phyloP scores from a whole-genome alignment of 805 yeast species.

The Metschnikowia gelsemii region DNA sequence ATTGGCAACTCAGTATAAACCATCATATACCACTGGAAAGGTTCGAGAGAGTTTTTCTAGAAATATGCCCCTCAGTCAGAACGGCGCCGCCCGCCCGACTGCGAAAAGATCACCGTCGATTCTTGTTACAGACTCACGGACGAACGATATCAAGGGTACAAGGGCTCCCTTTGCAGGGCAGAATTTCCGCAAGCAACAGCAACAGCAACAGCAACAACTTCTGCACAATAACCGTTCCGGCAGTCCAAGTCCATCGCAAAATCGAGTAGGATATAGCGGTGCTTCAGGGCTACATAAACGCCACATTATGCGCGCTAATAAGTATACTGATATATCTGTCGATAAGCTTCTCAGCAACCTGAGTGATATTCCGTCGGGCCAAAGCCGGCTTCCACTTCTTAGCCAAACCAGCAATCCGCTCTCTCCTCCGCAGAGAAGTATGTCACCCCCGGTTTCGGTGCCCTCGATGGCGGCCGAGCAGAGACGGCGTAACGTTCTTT shows the following conservation, averaged over 20 bases:
- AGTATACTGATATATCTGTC: constrained; percentile 76
- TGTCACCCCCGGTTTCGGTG: constrained; percentile 23
- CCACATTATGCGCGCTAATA: constrained; percentile 25
- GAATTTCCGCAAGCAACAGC: constrained; percentile 40
- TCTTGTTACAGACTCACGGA: constrained; percentile 84
- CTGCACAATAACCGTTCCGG: constrained; percentile 25
- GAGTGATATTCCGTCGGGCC: constrained; percentile 87
- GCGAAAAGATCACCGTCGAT: constrained; percentile 92
- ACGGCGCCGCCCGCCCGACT: constrained; percentile 44
- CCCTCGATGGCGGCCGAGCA: constrained; percentile 14
- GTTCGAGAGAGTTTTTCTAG: no score
- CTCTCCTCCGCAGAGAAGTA: constrained; percentile 19
- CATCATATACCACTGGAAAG: no score
- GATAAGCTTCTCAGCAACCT: constrained; percentile 74
- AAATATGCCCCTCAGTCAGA: constrained; percentile 17
- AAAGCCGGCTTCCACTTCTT: constrained; percentile 44
- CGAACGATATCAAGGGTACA: constrained; percentile 47
- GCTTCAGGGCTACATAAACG: constrained; percentile 17
- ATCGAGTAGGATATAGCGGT: constrained; percentile 19
- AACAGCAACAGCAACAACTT: constrained; percentile 30
- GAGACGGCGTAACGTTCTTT: constrained; percentile 38
- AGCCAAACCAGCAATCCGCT: constrained; percentile 13
- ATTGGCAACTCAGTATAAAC: no score
- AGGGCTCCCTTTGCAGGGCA: constrained; percentile 82
- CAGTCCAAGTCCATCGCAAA: constrained; percentile 8